Conservation (phyloP, 1,284 basidiomycete species). For the Coniferiporia weirii region DNA sequence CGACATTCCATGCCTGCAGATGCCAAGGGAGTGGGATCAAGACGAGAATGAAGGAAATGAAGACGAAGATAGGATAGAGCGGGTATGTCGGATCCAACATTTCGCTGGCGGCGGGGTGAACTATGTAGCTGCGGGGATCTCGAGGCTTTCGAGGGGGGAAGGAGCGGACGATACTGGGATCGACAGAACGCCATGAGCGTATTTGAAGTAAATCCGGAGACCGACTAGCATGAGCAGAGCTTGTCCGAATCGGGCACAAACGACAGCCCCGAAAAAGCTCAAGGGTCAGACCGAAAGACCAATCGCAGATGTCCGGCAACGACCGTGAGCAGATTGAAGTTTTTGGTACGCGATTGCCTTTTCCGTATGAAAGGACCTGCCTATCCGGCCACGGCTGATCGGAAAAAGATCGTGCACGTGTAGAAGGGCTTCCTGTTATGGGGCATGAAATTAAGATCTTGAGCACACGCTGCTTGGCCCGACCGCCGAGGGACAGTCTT, state of each 20-base stretch:
- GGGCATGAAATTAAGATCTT: neutral
- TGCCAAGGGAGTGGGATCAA: constrained; percentile 21
- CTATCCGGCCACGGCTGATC: neutral
- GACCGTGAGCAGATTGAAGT: neutral
- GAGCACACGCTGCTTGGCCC: neutral
- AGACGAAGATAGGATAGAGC: constrained; percentile 23
- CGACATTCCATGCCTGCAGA: constrained; percentile 20
- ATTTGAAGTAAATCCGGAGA: constrained; percentile 14
- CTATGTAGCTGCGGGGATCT: neutral
- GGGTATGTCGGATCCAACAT: constrained; percentile 15
- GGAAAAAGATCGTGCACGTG: neutral
- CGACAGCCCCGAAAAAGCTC: constrained; percentile 3
- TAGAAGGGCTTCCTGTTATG: neutral
- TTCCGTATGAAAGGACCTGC: neutral
- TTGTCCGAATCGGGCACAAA: constrained; percentile 10
- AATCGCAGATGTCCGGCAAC: neutral
- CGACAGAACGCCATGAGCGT: constrained; percentile 8
- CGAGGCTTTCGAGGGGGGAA: neutral
- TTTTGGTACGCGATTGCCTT: too few species aligned
- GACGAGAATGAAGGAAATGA: constrained; percentile 27
- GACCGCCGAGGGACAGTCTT: neutral
- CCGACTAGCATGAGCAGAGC: neutral
- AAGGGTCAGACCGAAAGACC: neutral
- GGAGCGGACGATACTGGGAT: constrained; percentile 7
- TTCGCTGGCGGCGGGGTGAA: neutral